Evolutionary conservation across 768 basidiomycete genomes (phyloP).

Genomic region (Gymnopilus dilepis): DNA sequence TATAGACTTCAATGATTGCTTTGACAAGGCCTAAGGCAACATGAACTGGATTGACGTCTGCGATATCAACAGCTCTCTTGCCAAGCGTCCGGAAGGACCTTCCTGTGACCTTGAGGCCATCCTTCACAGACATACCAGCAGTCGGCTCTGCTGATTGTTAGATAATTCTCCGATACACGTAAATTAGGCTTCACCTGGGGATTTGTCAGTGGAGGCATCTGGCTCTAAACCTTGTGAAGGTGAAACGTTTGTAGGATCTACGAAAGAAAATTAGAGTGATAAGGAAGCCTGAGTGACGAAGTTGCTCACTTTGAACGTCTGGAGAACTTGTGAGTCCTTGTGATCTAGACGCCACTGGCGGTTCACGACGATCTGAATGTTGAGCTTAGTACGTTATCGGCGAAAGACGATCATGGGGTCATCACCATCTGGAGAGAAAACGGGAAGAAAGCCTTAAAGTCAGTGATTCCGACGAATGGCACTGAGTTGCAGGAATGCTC

Average conservation of each 20-base stretch:
- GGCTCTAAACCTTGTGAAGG: not conserved
- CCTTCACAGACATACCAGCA: slow-evolving; percentile 6
- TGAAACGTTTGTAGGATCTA: no score
- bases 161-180: not conserved
- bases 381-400: not conserved
- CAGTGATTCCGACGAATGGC: not conserved
- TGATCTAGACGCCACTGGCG: not conserved
- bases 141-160: slow-evolving; percentile 6
- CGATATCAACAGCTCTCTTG: slow-evolving; percentile 9
- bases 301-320: not conserved
- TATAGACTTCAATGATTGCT: slow-evolving; percentile 14
- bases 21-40: slow-evolving; percentile 16
- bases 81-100: slow-evolving; percentile 12
- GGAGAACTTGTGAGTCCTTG: not conserved
- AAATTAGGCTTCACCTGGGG: not conserved
- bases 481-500: not conserved
- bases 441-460: no score
- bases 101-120: slow-evolving; percentile 9
- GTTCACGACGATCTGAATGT: slow-evolving; percentile 4
- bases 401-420: not conserved
- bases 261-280: no score
- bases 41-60: slow-evolving; percentile 20
- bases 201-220: not conserved
- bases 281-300: not conserved
- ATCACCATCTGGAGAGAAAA: not conserved